Percentiles rank a stretch among this genome's conserved stretches.
Conservation (phyloP, 495 filamentous ascomycete genomes). For the Podospora bellae-mahoneyi region DNA sequence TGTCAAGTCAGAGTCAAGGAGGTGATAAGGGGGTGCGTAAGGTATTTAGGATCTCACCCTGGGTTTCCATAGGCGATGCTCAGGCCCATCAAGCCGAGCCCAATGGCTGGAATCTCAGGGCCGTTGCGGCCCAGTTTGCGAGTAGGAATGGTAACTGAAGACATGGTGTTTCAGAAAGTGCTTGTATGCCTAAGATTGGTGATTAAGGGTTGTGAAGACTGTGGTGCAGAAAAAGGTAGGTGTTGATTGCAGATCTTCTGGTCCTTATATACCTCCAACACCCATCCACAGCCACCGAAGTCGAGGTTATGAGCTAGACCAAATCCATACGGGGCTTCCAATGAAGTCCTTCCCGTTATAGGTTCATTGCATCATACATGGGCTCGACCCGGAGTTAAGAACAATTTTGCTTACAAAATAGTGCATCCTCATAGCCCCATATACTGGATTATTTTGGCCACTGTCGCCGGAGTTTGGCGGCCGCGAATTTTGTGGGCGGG, state of each 20-base stretch:
- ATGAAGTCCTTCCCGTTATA: too few relatives aligned
- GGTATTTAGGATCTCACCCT: neutral
- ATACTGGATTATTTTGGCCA: neutral
- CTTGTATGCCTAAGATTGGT: neutral
- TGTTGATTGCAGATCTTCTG: neutral
- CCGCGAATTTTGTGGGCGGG: neutral
- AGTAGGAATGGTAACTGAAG: neutral
- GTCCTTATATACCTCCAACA: neutral
- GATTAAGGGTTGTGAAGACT: neutral
- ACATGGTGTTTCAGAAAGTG: neutral
- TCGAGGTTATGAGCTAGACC: too few relatives aligned
- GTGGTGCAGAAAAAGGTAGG: neutral
- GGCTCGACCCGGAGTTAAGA: neutral
- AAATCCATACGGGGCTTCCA: too few relatives aligned
- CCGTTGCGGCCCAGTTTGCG: slow-evolving; percentile 16
- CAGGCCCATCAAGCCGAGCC: slow-evolving; percentile 22
- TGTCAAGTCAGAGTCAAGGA: neutral
- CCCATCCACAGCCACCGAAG: too few relatives aligned
- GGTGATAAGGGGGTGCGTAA: neutral
- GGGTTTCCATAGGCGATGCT: slow-evolving; percentile 11
- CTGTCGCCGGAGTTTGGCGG: neutral
- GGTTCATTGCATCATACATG: neutral
- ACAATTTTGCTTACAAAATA: neutral
- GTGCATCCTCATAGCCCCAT: neutral
- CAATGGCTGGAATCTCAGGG: slow-evolving; percentile 17